These are phyloP conservation scores for Zoysia japonica DNA, from an alignment of 176 grass and related monocot species.

Conservation along the genomic window DNA sequence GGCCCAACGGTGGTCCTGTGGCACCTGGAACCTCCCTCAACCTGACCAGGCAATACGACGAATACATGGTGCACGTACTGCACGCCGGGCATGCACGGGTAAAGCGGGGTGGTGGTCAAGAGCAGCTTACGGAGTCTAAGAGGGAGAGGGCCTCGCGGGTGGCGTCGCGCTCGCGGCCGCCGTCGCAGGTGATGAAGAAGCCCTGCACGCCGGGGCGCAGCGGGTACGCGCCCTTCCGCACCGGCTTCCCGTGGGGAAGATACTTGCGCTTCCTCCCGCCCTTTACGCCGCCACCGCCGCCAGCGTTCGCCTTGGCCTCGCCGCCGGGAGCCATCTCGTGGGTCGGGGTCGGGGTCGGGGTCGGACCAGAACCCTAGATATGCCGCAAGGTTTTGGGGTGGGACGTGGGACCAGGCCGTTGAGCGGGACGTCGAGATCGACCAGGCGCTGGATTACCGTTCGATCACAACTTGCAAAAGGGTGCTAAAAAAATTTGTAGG, in stretches of 20 bases:
- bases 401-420: background rate
- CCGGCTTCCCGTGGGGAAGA: slow-evolving; percentile 76
- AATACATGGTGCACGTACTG: background rate
- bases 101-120: background rate
- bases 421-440: background rate
- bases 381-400: background rate
- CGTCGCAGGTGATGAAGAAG: slow-evolving; percentile 96
- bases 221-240: slow-evolving; percentile 75
- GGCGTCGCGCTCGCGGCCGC: slow-evolving; percentile 86
- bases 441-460: background rate
- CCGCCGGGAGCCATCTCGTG: slow-evolving; percentile 47
- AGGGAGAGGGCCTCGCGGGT: slow-evolving; percentile 85
- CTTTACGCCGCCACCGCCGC: slow-evolving; percentile 36
- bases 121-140: slow-evolving; percentile 61
- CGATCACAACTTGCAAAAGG: background rate
- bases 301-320: slow-evolving; percentile 45
- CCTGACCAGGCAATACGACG: background rate
- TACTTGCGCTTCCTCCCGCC: slow-evolving; percentile 79
- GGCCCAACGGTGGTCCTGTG: background rate
- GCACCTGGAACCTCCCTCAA: background rate
- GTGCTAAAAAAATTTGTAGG: background rate
- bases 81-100: background rate
- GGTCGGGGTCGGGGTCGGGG: slow-evolving; percentile 1
- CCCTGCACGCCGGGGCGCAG: slow-evolving; percentile 84
- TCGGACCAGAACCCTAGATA: background rate